These are phyloP conservation scores for Salix brachista DNA, from an alignment of 345 rosid species.

Conservation along the genomic window DNA sequence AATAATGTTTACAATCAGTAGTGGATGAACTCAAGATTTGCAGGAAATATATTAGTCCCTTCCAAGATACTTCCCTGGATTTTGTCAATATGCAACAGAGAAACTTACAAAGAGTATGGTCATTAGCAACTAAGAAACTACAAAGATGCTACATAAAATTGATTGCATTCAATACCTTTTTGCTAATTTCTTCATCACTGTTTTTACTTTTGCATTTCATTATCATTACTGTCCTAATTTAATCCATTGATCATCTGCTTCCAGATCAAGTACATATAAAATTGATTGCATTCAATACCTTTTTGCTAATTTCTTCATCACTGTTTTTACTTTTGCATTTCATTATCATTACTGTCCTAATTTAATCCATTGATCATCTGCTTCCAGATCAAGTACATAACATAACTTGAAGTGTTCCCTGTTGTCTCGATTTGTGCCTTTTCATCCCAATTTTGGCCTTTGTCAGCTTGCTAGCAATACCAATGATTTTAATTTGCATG, in stretches of 20 bases:
- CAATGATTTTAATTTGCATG: not conserved
- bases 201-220: not conserved
- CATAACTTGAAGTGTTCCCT: not conserved
- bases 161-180: not conserved
- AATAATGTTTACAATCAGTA: not conserved
- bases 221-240: not conserved
- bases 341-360: not conserved
- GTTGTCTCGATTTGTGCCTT: not conserved
- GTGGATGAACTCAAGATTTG: not conserved
- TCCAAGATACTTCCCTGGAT: not conserved
- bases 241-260: not conserved
- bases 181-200: not conserved
- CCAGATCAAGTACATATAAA: not conserved
- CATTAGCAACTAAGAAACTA: not conserved
- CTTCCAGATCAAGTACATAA: not conserved
- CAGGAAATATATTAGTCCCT: not conserved
- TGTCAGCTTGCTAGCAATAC: not conserved
- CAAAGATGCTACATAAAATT: not conserved
- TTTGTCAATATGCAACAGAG: not conserved
- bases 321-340: not conserved
- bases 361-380: not conserved
- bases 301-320: not conserved
- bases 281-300: not conserved
- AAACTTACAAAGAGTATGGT: not conserved
- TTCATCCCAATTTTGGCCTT: not conserved